Evolutionary conservation across 768 basidiomycete species (phyloP).

Genomic region (Lentinula detonsa): DNA sequence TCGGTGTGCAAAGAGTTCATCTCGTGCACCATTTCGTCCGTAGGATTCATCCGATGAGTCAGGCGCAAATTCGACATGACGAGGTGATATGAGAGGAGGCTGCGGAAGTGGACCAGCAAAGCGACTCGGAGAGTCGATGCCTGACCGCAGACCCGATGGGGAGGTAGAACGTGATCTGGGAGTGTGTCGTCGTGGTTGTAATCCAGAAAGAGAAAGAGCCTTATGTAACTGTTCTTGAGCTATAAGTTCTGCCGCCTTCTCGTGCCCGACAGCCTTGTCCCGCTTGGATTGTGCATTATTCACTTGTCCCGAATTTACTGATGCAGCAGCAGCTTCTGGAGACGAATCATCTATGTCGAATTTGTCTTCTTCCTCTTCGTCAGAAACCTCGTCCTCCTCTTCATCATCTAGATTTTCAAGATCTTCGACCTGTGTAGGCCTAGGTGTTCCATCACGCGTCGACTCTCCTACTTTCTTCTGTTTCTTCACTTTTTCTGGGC

Average conservation of each 20-base stretch:
- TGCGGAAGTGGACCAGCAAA: slow-evolving; percentile 48
- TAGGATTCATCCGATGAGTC: slow-evolving; percentile 21
- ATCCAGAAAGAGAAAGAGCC: slow-evolving; percentile 23
- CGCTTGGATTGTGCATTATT: slow-evolving; percentile 7
- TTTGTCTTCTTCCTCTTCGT: slow-evolving; percentile 65
- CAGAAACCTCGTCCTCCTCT: slow-evolving; percentile 41
- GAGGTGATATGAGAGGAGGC: slow-evolving; percentile 36
- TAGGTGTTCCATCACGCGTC: slow-evolving; percentile 8
- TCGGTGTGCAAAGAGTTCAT: slow-evolving; percentile 39
- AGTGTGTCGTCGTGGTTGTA: slow-evolving; percentile 26
- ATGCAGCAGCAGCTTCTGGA: slow-evolving; percentile 35
- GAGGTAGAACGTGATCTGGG: slow-evolving; percentile 40
- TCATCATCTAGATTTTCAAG: slow-evolving; percentile 46
- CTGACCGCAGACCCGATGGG: slow-evolving; percentile 41
- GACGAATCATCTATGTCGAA: slow-evolving; percentile 95
- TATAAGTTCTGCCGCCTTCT: slow-evolving; percentile 1
- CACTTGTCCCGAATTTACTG: slow-evolving; percentile 2
- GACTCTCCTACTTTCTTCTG: slow-evolving; percentile 17
- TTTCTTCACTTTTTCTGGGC: slow-evolving; percentile 40
- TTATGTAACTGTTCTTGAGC: slow-evolving; percentile 10
- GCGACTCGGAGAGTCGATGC: slow-evolving; percentile 59
- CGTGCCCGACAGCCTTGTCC: not conserved
- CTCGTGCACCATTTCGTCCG: slow-evolving; percentile 42
- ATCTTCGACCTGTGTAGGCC: slow-evolving; percentile 30
- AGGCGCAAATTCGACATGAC: slow-evolving; percentile 47